Percentiles rank a stretch among this genome's conserved stretches.
Evolutionary conservation across 495 filamentous ascomycete species (phyloP).

Genomic region (Aspergillus biplanus): DNA sequence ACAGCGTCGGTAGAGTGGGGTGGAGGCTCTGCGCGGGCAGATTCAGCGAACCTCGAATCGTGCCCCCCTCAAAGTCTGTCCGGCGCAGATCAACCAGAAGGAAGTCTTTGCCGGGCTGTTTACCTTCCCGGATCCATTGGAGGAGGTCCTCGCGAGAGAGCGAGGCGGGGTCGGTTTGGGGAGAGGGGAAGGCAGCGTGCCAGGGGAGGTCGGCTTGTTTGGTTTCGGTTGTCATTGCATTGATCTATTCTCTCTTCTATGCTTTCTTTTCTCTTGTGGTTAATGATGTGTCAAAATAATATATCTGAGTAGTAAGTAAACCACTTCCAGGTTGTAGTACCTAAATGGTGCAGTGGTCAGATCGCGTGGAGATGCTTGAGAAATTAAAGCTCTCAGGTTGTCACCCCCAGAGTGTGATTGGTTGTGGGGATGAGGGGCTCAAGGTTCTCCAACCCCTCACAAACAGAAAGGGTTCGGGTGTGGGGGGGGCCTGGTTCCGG

Average conservation of each 20-base stretch:
- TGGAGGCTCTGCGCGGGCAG: constrained; percentile 71
- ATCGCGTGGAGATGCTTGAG: no score
- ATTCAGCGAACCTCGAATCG: constrained; percentile 69
- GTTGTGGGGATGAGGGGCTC: no score
- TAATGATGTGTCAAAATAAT: no score
- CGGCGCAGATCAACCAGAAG: constrained; percentile 66
- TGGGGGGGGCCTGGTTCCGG: no score
- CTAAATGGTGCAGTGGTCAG: no score
- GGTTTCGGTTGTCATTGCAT: neutral
- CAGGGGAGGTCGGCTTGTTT: constrained; percentile 33
- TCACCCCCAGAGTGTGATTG: no score
- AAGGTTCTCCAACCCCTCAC: no score
- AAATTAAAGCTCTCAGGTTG: no score
- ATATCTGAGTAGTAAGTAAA: no score
- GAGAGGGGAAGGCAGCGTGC: constrained; percentile 50
- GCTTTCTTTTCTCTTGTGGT: no score
- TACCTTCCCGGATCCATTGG: constrained; percentile 42
- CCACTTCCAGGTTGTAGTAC: no score
- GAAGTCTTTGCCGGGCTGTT: constrained; percentile 52
- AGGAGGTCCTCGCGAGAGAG: constrained; percentile 45
- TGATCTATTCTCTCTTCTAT: neutral
- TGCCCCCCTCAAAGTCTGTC: constrained; percentile 69
- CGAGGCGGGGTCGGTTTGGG: constrained; percentile 30
- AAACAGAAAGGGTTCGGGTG: no score
- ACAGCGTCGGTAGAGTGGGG: constrained; percentile 59